Conservation (phyloP, 345 rosid species). For the Gossypium arboreum region DNA sequence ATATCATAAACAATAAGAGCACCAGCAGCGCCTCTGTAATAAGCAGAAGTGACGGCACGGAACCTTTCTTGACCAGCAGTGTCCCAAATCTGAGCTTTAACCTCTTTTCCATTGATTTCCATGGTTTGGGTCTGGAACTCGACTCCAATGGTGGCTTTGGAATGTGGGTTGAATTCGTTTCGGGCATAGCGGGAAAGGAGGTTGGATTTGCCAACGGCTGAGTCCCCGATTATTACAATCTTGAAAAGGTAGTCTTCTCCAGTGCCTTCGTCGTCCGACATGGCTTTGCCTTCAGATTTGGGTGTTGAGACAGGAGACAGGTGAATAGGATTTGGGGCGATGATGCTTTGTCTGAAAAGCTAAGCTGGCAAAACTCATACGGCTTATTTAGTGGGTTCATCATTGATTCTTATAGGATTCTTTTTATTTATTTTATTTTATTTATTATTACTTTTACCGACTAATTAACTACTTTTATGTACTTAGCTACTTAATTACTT, state of each 20-base stretch:
- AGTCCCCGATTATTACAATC: slow-evolving; percentile 83
- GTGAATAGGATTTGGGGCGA: too few species aligned
- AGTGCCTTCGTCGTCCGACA: slow-evolving; percentile 60
- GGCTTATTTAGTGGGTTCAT: slow-evolving; percentile 18
- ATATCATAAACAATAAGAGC: slow-evolving; percentile 84
- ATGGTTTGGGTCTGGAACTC: slow-evolving; percentile 89
- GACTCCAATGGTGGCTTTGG: slow-evolving; percentile 86
- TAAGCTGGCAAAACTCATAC: too few species aligned
- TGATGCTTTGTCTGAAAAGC: too few species aligned
- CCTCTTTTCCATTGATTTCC: slow-evolving; percentile 77
- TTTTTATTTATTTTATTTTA: not conserved
- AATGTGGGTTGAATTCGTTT: slow-evolving; percentile 82
- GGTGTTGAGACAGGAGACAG: not conserved
- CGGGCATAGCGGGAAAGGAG: slow-evolving; percentile 77
- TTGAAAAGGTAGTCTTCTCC: slow-evolving; percentile 85
- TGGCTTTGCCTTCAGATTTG: slow-evolving; percentile 22
- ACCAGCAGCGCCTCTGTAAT: slow-evolving; percentile 91
- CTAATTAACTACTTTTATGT: too few species aligned
- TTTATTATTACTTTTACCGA: too few species aligned
- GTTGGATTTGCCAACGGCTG: slow-evolving; percentile 91
- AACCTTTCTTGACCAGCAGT: slow-evolving; percentile 95
- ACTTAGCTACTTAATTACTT: too few species aligned
- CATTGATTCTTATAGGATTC: not conserved
- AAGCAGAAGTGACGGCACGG: slow-evolving; percentile 93
- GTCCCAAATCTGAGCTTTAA: slow-evolving; percentile 97